Percentiles rank a stretch among this genome's conserved stretches.
phyloP scores from a whole-genome alignment of 495 filamentous ascomycete genomes.

The Geoglossum glabrum region DNA sequence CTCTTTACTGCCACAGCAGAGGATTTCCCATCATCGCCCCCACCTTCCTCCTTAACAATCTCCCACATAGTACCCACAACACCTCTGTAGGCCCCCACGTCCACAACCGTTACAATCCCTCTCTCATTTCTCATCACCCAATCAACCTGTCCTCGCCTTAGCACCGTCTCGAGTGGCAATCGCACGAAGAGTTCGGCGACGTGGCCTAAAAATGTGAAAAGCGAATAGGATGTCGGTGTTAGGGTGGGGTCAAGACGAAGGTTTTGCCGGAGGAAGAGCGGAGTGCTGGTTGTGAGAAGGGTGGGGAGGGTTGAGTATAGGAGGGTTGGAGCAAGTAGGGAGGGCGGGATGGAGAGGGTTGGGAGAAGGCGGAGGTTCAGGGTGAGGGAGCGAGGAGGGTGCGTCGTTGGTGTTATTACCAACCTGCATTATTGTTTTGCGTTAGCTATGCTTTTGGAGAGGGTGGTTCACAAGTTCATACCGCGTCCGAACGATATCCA shows the following conservation, averaged over 20 bases:
- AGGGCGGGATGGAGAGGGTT: slow-evolving; percentile 55
- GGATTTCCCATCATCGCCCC: slow-evolving; percentile 3
- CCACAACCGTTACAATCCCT: slow-evolving; percentile 28
- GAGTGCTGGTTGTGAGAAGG: slow-evolving; percentile 55
- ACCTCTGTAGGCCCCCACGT: slow-evolving; percentile 54
- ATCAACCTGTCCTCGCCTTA: slow-evolving; percentile 64
- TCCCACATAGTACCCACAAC: slow-evolving; percentile 72
- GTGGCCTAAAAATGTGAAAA: slow-evolving; percentile 57
- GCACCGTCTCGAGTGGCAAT: slow-evolving; percentile 77
- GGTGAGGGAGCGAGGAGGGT: slow-evolving; percentile 49
- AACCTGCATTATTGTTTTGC: neutral
- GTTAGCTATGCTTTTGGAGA: neutral
- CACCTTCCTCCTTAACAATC: slow-evolving; percentile 68
- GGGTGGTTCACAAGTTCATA: slow-evolving; percentile 13
- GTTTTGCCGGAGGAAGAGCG: slow-evolving; percentile 59
- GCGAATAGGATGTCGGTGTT: slow-evolving; percentile 58
- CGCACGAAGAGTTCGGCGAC: slow-evolving; percentile 64
- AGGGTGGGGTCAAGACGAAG: slow-evolving; percentile 61
- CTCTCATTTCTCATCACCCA: neutral
- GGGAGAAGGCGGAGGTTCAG: slow-evolving; percentile 63
- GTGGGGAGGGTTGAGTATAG: slow-evolving; percentile 70
- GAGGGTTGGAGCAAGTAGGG: slow-evolving; percentile 60
- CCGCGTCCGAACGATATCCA: slow-evolving; percentile 79
- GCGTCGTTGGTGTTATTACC: slow-evolving; percentile 39
- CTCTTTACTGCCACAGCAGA: slow-evolving; percentile 18